Evolutionary conservation across 345 rosid genomes (phyloP).

Genomic region (Isatis tinctoria): DNA sequence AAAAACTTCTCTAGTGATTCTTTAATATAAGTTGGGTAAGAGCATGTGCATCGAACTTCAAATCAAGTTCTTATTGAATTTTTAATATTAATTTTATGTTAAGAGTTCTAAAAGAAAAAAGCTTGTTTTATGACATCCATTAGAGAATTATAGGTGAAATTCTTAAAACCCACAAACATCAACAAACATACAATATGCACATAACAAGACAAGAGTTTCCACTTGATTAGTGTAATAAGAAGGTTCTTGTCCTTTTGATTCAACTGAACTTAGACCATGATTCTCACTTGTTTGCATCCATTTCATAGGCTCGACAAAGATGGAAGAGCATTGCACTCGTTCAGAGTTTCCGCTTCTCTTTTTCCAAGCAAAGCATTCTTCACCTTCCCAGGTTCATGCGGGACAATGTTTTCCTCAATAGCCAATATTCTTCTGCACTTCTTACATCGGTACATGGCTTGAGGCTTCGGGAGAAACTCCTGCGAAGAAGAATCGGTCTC

Average conservation of each 20-base stretch:
- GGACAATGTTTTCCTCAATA: slow-evolving; percentile 55
- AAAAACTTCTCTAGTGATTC: too few relatives aligned
- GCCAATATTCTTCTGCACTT: slow-evolving; percentile 80
- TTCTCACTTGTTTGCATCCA: slow-evolving; percentile 77
- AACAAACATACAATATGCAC: background rate
- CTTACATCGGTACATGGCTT: slow-evolving; percentile 71
- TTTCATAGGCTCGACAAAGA: slow-evolving; percentile 91
- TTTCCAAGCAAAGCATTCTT: slow-evolving; percentile 69
- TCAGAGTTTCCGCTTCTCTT: slow-evolving; percentile 53
- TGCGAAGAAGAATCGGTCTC: slow-evolving; percentile 5
- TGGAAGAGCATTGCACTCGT: slow-evolving; percentile 59
- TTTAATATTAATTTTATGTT: too few relatives aligned
- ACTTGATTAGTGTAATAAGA: too few relatives aligned
- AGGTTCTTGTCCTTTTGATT: too few relatives aligned
- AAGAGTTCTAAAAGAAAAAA: too few relatives aligned
- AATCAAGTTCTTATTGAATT: too few relatives aligned
- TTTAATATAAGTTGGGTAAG: too few relatives aligned
- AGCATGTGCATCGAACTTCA: too few relatives aligned
- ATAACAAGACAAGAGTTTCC: slow-evolving; percentile 3
- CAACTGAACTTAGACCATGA: too few relatives aligned
- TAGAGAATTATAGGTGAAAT: too few relatives aligned
- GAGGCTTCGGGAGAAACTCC: slow-evolving; percentile 40
- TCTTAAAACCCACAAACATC: slow-evolving; percentile 31
- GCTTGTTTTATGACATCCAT: too few relatives aligned
- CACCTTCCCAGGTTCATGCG: slow-evolving; percentile 71